A percentile compares a stretch with the other conserved stretches of the same genome.
These are phyloP conservation scores for Fusarium marasasianum DNA, from an alignment of 2,329 filamentous ascomycete genomes.

Conservation along the genomic window DNA sequence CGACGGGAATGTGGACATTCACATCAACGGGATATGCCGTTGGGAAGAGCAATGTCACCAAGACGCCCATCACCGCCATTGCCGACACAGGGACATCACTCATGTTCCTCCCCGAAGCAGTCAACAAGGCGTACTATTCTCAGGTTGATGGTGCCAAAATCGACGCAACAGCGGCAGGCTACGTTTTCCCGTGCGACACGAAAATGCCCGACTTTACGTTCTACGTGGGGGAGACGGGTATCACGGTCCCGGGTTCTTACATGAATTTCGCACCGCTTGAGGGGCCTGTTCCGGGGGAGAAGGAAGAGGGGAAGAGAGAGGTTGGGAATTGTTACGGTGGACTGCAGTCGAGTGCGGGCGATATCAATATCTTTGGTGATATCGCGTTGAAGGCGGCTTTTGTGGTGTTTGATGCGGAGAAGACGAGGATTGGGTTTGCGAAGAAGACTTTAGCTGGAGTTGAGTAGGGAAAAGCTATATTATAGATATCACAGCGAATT, in stretches of 20 bases:
- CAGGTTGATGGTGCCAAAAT: slow-evolving; percentile 55
- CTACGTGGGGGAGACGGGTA: slow-evolving; percentile 65
- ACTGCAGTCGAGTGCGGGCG: slow-evolving; percentile 64
- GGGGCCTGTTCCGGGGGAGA: neutral
- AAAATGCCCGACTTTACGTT: slow-evolving; percentile 61
- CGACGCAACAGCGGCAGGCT: slow-evolving; percentile 54
- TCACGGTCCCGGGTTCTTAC: slow-evolving; percentile 63
- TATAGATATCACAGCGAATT: neutral
- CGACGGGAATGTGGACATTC: slow-evolving; percentile 73
- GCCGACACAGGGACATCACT: slow-evolving; percentile 73
- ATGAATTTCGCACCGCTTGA: slow-evolving; percentile 62
- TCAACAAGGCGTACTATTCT: slow-evolving; percentile 61
- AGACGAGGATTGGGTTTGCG: slow-evolving; percentile 36
- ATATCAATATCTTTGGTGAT: slow-evolving; percentile 69
- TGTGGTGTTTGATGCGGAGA: slow-evolving; percentile 61
- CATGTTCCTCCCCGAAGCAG: slow-evolving; percentile 64
- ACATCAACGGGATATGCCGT: slow-evolving; percentile 37
- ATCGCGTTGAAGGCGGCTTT: slow-evolving; percentile 70
- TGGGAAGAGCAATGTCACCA: slow-evolving; percentile 39
- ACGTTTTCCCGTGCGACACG: slow-evolving; percentile 58
- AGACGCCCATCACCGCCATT: slow-evolving; percentile 52
- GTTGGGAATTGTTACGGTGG: slow-evolving; percentile 68
- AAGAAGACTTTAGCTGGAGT: slow-evolving; percentile 10
- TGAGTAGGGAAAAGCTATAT: neutral
- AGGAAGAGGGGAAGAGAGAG: neutral